Evolutionary conservation across 2,329 filamentous ascomycete genomes (phyloP).

Genomic region (Aspergillus ibericus): DNA sequence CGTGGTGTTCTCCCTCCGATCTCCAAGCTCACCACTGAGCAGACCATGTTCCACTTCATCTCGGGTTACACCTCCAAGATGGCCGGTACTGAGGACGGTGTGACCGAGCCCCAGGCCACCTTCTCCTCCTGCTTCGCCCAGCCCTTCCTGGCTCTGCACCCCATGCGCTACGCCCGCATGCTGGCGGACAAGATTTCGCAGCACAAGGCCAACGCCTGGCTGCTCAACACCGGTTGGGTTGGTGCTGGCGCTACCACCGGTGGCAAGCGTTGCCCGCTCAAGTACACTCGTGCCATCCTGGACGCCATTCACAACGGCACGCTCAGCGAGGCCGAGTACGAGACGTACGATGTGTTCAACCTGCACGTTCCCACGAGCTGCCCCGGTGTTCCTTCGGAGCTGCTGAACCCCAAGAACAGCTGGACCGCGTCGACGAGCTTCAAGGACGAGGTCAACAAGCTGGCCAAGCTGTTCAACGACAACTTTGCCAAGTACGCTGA

Average conservation of each 20-base stretch:
- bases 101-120: constrained; percentile 95
- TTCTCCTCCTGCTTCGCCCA: constrained; percentile 99
- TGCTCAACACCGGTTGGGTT: constrained; percentile 98
- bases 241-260: constrained; percentile 87
- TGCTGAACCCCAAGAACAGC: constrained; percentile 90
- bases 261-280: constrained; percentile 94
- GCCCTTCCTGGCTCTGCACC: constrained; percentile 97
- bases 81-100: constrained; percentile 96
- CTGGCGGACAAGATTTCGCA: constrained; percentile 95
- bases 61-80: constrained; percentile 99
- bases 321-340: constrained; percentile 88
- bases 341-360: constrained; percentile 96
- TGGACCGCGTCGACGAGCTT: constrained; percentile 87
- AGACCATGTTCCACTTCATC: constrained; percentile 99
- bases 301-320: constrained; percentile 97
- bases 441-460: constrained; percentile 83
- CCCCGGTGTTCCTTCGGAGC: constrained; percentile 82
- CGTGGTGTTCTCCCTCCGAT: constrained; percentile 96
- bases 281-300: constrained; percentile 97
- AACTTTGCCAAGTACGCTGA: constrained; percentile 97
- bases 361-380: constrained; percentile 91
- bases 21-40: constrained; percentile 88
- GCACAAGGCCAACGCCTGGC: constrained; percentile 95
- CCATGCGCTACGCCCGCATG: constrained; percentile 99
- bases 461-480: constrained; percentile 84